Conservation (phyloP, 2,329 filamentous ascomycete species). For the Xylariomycetidae sp. region DNA sequence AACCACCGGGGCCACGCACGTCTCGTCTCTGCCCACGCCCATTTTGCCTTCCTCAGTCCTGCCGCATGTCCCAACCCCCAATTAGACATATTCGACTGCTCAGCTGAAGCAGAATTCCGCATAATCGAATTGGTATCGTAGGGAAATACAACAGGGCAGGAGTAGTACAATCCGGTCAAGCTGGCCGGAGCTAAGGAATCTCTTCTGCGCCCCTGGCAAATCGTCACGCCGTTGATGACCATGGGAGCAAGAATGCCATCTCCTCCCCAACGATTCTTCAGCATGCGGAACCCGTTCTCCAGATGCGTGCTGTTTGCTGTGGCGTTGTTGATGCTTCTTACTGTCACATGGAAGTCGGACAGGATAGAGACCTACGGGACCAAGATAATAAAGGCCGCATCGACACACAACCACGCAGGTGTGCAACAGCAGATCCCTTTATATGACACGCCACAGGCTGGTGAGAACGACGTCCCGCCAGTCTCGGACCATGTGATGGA, state of each 20-base stretch:
- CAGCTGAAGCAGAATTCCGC: no score
- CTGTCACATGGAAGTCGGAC: conserved; percentile 37
- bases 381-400: conserved; percentile 36
- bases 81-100: no score
- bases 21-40: no score
- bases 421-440: conserved; percentile 26
- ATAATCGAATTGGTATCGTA: no score
- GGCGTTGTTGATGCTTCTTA: conserved; percentile 38
- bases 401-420: conserved; percentile 28
- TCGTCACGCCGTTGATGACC: conserved; percentile 17
- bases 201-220: conserved; percentile 14
- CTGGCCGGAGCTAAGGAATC: conserved; percentile 11
- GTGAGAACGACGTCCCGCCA: conserved; percentile 26
- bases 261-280: conserved; percentile 38
- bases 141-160: no score
- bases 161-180: no score
- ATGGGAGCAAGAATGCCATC: conserved; percentile 36
- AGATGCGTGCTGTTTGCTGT: conserved; percentile 40
- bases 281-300: conserved; percentile 44
- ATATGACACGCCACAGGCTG: conserved; percentile 20
- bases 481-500: conserved; percentile 36
- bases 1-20: no score
- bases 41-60: no score
- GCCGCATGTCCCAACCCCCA: no score
- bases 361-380: conserved; percentile 34